Base-by-base conservation (phyloP, 139 green algal species). In the Chlorella sp. region DNA sequence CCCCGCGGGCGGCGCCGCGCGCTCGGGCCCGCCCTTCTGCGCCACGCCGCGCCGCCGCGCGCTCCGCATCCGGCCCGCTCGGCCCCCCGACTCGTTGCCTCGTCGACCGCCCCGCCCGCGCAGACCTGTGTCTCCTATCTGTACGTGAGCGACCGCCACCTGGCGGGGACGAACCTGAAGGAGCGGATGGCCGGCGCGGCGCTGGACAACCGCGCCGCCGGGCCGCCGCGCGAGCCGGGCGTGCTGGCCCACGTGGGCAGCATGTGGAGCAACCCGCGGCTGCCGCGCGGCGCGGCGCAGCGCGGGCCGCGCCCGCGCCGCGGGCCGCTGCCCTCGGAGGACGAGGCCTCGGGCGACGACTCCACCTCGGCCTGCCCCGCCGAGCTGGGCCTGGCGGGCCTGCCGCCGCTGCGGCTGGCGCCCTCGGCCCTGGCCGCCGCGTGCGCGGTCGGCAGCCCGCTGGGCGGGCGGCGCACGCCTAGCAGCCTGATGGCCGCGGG, bases 211-310 rank as follows among this genome's bases (percentile, higher is more conserved):
- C 77, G 88, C 62, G 86, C 76, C 61, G 41, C 36, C 5, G 77
- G 53, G 2, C 77, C 77, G 19, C 61, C 38, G 8, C 70, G 78
- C 12, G 83, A 89, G 53, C 77, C 79, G 3, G 76, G 87, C n/a
- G 86, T 92, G 12, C 83, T 88, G 17, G 67, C 67, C 45, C 61
- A 71, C 31, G 80, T 89, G 7, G 67, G 60, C 61, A 92, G 91
- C 86, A 92, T 92, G 88, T 92, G 88, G 88, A 91, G 55, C 40
- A 91, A 91, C 67, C 87, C 87, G 9, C 74, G 74, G 48, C 46
- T 81, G 62, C 80, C 83, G 15, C 53, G 56, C 23, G 56, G 23
- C 27, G 15, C 56, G 15, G 56, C n/a, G n/a, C n/a, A n/a, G n/a
- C n/a, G n/a, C n/a, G n/a, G n/a, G n/a, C n/a, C n/a, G n/a, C n/a